A percentile compares a stretch with the other conserved stretches of the same genome.
Conservation (phyloP, 108 stramenopile genomes). For the Stephanodiscus minutulus region DNA sequence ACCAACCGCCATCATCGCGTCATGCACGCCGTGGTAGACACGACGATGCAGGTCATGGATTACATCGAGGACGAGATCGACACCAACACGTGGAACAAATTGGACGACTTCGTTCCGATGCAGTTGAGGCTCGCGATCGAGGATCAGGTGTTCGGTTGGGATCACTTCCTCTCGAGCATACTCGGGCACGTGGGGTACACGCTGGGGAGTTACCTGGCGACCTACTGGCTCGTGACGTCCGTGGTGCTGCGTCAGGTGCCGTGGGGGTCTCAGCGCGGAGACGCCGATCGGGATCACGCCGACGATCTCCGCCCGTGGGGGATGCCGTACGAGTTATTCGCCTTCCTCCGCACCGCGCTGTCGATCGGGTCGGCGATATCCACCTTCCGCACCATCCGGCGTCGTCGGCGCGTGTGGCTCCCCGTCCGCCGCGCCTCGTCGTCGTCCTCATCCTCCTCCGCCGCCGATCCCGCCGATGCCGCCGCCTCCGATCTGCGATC, state of each 20-base stretch:
- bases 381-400: constrained; percentile 72
- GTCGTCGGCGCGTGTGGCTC: constrained; percentile 74
- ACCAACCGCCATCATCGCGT: background rate
- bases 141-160: constrained; percentile 80
- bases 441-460: background rate
- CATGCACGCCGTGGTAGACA: constrained; percentile 1
- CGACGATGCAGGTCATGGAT: constrained; percentile 63
- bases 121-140: constrained; percentile 73
- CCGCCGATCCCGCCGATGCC: too few relatives aligned
- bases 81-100: constrained; percentile 37
- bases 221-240: constrained; percentile 46
- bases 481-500: too few relatives aligned
- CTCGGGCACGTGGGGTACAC: constrained; percentile 71
- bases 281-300: constrained; percentile 10
- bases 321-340: constrained; percentile 43
- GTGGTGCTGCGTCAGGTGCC: constrained; percentile 46
- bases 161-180: constrained; percentile 63
- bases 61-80: constrained; percentile 75
- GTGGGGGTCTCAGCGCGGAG: too few relatives aligned
- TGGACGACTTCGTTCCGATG: constrained; percentile 74
- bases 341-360: constrained; percentile 31
- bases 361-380: constrained; percentile 44
- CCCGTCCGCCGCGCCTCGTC: constrained; percentile 9
- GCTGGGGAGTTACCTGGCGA: constrained; percentile 53
- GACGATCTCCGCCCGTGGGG: constrained; percentile 36